These are phyloP conservation scores for Danielozyma ontarioensis DNA, from an alignment of 805 yeast species.

Conservation along the genomic window DNA sequence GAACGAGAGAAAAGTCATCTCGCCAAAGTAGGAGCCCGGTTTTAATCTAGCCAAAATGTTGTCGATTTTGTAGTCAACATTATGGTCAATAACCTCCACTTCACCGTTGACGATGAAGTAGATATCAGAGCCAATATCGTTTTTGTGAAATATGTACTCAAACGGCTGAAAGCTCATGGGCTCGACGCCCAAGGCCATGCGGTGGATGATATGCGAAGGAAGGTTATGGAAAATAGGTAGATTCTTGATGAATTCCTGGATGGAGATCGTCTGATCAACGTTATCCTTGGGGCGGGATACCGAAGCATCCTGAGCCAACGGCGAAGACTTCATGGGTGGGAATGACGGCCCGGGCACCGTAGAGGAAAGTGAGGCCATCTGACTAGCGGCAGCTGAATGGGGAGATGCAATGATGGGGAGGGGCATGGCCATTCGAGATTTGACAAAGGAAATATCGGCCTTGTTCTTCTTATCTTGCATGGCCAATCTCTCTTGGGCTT, in stretches of 20 bases:
- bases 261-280: constrained; percentile 51
- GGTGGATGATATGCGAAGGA: constrained; percentile 57
- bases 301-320: constrained; percentile 7
- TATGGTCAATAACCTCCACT: constrained; percentile 54
- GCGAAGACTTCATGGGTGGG: constrained; percentile 11
- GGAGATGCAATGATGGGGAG: constrained; percentile 3
- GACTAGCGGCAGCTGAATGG: constrained; percentile 4
- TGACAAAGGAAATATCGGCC: constrained; percentile 28
- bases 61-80: constrained; percentile 21
- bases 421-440: neutral
- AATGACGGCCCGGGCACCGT: constrained; percentile 9
- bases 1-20: constrained; percentile 60
- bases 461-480: constrained; percentile 60
- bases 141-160: constrained; percentile 56
- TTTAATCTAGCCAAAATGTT: constrained; percentile 52
- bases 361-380: constrained; percentile 7
- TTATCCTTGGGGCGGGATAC: constrained; percentile 13
- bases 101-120: constrained; percentile 65
- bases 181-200: constrained; percentile 59
- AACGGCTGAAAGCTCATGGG: constrained; percentile 49
- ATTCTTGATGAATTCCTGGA: constrained; percentile 53
- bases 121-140: constrained; percentile 57
- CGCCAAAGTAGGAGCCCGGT: constrained; percentile 69
- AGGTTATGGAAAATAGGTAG: constrained; percentile 55
- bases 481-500: constrained; percentile 72